phyloP scores from a whole-genome alignment of 768 basidiomycete species.

The Podaxis carcinomalis region DNA sequence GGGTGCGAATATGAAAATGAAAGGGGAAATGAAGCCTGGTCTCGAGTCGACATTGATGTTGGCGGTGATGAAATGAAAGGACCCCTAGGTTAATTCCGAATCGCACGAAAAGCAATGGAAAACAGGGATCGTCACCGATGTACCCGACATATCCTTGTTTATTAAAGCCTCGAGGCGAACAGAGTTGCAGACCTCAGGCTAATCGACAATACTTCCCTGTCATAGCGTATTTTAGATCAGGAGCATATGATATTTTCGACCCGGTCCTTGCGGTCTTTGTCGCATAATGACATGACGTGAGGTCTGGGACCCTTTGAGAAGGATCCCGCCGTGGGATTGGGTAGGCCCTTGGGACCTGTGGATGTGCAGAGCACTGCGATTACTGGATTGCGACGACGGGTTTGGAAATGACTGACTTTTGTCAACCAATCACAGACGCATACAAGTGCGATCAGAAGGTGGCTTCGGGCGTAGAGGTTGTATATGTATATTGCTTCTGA shows the following conservation, averaged over 20 bases:
- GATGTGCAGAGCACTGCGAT: background rate
- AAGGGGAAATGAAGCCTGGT: background rate
- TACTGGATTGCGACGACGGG: background rate
- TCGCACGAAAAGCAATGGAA: background rate
- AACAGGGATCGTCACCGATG: background rate
- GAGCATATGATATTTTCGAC: background rate
- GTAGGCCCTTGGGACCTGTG: background rate
- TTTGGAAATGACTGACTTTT: background rate
- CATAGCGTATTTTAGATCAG: background rate
- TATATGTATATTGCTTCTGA: slow-evolving; percentile 1
- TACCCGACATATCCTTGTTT: background rate
- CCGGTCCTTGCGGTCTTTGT: background rate
- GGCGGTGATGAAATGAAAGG: background rate
- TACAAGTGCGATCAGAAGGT: slow-evolving; percentile 1
- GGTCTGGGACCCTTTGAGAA: background rate
- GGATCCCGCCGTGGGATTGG: background rate
- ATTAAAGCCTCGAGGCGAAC: background rate
- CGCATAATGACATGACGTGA: slow-evolving; percentile 6
- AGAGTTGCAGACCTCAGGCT: background rate
- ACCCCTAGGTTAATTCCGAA: background rate
- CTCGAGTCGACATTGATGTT: background rate
- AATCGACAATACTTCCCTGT: background rate
- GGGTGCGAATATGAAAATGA: background rate
- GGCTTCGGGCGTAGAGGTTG: background rate
- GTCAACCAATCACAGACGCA: background rate